Evolutionary conservation across 1,284 basidiomycete species (phyloP), one percentile per base, ranked within the genome.

Genomic region (Hemileia vastatrix): DNA sequence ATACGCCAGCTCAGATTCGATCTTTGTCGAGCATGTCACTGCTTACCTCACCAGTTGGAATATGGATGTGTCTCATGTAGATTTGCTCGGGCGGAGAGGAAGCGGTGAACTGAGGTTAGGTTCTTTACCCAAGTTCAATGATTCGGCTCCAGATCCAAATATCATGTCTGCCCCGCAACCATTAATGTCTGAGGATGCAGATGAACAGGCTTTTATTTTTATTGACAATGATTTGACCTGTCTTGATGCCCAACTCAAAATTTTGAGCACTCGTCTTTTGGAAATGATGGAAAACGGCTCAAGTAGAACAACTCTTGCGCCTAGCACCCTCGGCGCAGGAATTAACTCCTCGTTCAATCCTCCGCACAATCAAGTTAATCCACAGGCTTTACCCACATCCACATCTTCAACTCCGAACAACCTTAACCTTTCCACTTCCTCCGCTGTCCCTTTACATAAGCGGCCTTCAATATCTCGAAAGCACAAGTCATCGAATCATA

Each of bases 41-140:
- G 87, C 85, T 68, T 93, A 93, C 76, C 81, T 95, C 61, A 88
- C 87, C n/a, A 83, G 87, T 3, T 95, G 92, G 91, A 90, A 90
- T 15, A 82, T 95, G 82, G 89, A 94, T 70, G 86, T 95, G 49
- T 86, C 83, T 56, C 89, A 90, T 76, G 81, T 90, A n/a, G n/a
- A n/a, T n/a, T n/a, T n/a, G n/a, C 40, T 84, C 88, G 3, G 81
- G 76, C 27, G 77, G 77, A 44, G 70, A 71, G 4, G 74, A 75
- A 5, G 61, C 61, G n/a, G 53, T 61, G 15, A 67, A 70, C 19
- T 65, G n/a, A n/a, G n/a, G n/a, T n/a, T n/a, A n/a, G n/a, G n/a
- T n/a, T n/a, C n/a, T n/a, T n/a, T n/a, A n/a, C n/a, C n/a, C n/a
- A n/a, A n/a, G n/a, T n/a, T n/a, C n/a, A n/a, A n/a, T n/a, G n/a